Percentiles rank a stretch among this genome's conserved stretches.
Conservation (phyloP, 331 rosid genomes). For the Telfairia occidentalis region DNA sequence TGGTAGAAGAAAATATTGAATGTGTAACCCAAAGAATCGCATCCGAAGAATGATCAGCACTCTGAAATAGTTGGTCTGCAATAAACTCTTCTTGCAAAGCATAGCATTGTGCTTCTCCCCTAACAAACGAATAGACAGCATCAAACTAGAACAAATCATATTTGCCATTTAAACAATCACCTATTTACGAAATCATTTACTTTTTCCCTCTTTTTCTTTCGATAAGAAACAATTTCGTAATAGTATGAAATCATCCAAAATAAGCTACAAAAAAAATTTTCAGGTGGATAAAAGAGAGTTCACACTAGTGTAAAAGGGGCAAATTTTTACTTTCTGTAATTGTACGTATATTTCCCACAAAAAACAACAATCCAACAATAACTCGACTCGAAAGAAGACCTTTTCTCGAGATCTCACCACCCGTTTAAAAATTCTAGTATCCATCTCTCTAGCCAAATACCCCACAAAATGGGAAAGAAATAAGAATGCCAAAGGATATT, state of each 20-base stretch:
- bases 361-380: background rate
- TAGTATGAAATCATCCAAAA: background rate
- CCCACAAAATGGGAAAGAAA: no score
- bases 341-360: background rate
- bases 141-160: background rate
- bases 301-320: background rate
- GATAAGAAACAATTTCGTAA: background rate
- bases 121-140: conserved; percentile 25
- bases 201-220: no score
- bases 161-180: background rate
- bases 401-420: no score
- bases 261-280: background rate
- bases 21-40: conserved; percentile 45
- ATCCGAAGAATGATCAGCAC: conserved; percentile 57
- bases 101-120: conserved; percentile 54
- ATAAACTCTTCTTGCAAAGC: conserved; percentile 85
- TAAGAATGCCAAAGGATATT: no score
- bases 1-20: conserved; percentile 57
- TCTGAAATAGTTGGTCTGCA: conserved; percentile 88
- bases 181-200: no score
- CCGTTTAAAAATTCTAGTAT: no score
- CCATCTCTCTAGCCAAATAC: no score
- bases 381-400: no score
- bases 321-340: background rate
- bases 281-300: background rate